Conservation (phyloP, 2,329 filamentous ascomycete genomes). For the Cercospora nicotianae region DNA sequence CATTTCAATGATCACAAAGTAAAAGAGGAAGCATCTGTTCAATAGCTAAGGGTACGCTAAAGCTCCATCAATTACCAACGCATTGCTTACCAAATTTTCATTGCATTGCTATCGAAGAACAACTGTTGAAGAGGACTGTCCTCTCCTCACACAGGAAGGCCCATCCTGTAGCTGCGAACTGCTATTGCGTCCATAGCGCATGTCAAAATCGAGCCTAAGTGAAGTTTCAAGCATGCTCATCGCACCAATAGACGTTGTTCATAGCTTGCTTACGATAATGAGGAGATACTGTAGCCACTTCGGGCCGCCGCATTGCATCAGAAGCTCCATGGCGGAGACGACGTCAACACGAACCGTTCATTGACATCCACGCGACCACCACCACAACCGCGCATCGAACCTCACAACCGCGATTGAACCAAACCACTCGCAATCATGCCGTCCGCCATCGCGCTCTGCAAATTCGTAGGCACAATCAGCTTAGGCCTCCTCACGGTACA, state of each 20-base stretch:
- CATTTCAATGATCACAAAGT: too few relatives aligned
- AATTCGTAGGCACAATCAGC: constrained; percentile 90
- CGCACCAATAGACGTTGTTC: background rate
- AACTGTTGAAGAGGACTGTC: background rate
- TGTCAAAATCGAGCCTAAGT: background rate
- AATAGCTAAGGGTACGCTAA: background rate
- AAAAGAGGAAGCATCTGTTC: too few relatives aligned
- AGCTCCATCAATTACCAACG: background rate
- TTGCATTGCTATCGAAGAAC: background rate
- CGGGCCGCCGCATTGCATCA: background rate
- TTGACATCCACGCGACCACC: background rate
- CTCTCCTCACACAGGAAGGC: background rate
- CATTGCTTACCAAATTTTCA: background rate
- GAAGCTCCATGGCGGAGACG: background rate
- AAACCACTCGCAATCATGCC: constrained; percentile 34
- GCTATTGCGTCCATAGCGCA: background rate
- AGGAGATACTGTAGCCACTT: background rate
- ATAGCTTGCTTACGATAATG: background rate
- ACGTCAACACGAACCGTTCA: background rate
- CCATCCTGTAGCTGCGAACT: background rate
- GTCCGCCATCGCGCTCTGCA: constrained; percentile 69
- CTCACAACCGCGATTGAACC: background rate
- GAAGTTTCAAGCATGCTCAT: background rate
- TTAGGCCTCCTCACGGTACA: constrained; percentile 63
- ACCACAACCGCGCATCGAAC: background rate